Evolutionary conservation across 1,139 yeast genomes (phyloP).

Genomic region (Saccharomyces hybrid): DNA sequence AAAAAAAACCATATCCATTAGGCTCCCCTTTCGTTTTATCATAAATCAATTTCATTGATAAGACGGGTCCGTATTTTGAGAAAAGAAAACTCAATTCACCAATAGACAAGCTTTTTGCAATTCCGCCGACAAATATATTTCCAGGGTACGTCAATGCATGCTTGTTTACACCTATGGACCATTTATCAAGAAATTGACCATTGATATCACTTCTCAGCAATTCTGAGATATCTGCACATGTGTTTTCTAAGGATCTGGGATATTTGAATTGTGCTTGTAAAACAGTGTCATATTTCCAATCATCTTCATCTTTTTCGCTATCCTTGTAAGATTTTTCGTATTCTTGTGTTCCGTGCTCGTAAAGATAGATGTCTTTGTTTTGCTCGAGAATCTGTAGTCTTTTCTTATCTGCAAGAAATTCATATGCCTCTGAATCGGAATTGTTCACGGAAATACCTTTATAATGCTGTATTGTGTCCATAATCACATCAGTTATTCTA

Average conservation of each 20-base stretch:
- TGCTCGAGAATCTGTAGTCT: constrained; percentile 19
- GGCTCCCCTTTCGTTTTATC: constrained; percentile 37
- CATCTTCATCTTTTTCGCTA: constrained; percentile 5
- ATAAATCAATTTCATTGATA: constrained; percentile 39
- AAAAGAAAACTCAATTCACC: constrained; percentile 37
- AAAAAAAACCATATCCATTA: constrained; percentile 44
- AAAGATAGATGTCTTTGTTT: constrained; percentile 18
- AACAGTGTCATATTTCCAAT: constrained; percentile 24
- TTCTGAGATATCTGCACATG: neutral
- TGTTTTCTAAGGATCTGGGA: constrained; percentile 8
- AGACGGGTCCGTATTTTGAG: constrained; percentile 38
- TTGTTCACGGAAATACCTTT: constrained; percentile 21
- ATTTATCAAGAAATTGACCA: constrained; percentile 10
- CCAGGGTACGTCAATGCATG: constrained; percentile 59
- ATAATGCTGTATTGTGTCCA: constrained; percentile 11
- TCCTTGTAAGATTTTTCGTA: constrained; percentile 11
- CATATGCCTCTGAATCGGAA: constrained; percentile 25
- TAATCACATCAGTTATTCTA: constrained; percentile 8
- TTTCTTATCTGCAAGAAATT: constrained; percentile 21
- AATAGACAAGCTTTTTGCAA: constrained; percentile 36
- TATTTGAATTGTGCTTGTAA: constrained; percentile 27
- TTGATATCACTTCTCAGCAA: constrained; percentile 2
- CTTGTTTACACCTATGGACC: constrained; percentile 27
- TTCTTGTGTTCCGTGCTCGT: constrained; percentile 22
- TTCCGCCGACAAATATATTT: constrained; percentile 50